Percentiles rank a stretch among this genome's conserved stretches.
phyloP scores from a whole-genome alignment of 352 stramenopile species.

The Phytophthora ramorum region DNA sequence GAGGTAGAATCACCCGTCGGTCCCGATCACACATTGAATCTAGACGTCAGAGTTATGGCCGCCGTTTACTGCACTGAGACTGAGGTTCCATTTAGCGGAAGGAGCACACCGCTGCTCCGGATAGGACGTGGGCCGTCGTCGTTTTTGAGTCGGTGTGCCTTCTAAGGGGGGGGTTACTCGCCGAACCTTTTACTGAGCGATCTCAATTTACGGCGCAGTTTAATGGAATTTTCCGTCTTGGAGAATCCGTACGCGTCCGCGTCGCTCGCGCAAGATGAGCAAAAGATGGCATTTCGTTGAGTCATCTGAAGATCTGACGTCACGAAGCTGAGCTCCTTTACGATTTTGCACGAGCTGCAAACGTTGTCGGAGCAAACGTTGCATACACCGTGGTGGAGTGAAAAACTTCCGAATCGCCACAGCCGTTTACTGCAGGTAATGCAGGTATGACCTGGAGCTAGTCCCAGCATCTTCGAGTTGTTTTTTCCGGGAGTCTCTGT shows the following conservation, averaged over 20 bases:
- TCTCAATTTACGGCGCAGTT: not conserved
- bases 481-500: not conserved
- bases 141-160: too few relatives aligned
- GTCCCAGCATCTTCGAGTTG: not conserved
- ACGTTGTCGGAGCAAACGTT: slow-evolving; percentile 35
- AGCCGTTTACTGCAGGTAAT: slow-evolving; percentile 15
- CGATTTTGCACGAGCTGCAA: slow-evolving; percentile 33
- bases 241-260: slow-evolving; percentile 12
- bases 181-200: slow-evolving; percentile 1
- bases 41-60: too few relatives aligned
- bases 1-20: too few relatives aligned
- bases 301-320: slow-evolving; percentile 34
- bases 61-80: too few relatives aligned
- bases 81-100: too few relatives aligned
- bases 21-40: too few relatives aligned
- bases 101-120: too few relatives aligned
- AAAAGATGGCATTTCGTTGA: slow-evolving; percentile 37
- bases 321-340: slow-evolving; percentile 41
- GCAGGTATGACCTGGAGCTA: slow-evolving; percentile 9
- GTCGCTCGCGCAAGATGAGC: slow-evolving; percentile 21
- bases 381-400: slow-evolving; percentile 15
- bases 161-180: not conserved
- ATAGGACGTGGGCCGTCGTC: too few relatives aligned
- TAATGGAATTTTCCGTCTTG: not conserved
- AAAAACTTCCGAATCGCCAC: slow-evolving; percentile 13